These are phyloP conservation scores for Aurinia saxatilis DNA, from an alignment of 345 rosid species.

Conservation along the genomic window DNA sequence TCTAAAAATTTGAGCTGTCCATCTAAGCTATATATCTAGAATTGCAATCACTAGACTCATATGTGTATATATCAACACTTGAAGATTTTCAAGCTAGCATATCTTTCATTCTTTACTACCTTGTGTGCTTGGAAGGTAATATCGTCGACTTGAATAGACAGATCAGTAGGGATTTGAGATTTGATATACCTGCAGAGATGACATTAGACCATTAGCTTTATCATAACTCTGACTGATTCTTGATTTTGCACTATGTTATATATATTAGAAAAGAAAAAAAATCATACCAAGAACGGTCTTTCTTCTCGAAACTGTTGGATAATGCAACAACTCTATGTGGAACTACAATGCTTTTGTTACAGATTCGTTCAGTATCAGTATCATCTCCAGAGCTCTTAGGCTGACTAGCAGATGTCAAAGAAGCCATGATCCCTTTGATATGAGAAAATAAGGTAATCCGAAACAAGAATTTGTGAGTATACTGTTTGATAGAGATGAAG, in stretches of 20 bases:
- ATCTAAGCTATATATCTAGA: not conserved
- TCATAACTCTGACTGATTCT: not conserved
- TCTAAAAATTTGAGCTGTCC: not conserved
- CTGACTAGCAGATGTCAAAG: constrained; percentile 16
- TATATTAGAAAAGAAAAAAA: not conserved
- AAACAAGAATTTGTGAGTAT: not conserved
- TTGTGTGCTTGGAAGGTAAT: constrained; percentile 64
- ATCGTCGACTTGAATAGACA: constrained; percentile 54
- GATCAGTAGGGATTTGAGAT: constrained; percentile 61
- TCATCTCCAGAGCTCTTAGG: constrained; percentile 32
- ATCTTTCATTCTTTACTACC: constrained; percentile 32
- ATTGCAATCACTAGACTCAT: not conserved
- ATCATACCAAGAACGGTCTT: constrained; percentile 54
- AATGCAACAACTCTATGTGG: constrained; percentile 38
- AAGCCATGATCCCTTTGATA: constrained; percentile 20
- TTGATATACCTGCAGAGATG: constrained; percentile 50
- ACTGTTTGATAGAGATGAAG: not conserved
- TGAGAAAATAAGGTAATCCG: not conserved
- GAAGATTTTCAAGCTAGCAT: not conserved
- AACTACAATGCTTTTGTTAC: constrained; percentile 39
- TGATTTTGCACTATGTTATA: not conserved
- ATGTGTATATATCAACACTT: not conserved
- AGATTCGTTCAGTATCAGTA: constrained; percentile 20
- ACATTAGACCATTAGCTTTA: not conserved
- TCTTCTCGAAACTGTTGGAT: constrained; percentile 41